These are phyloP conservation scores for Kurtzmaniella natalensis DNA, from an alignment of 1,139 yeast species.

Conservation along the genomic window DNA sequence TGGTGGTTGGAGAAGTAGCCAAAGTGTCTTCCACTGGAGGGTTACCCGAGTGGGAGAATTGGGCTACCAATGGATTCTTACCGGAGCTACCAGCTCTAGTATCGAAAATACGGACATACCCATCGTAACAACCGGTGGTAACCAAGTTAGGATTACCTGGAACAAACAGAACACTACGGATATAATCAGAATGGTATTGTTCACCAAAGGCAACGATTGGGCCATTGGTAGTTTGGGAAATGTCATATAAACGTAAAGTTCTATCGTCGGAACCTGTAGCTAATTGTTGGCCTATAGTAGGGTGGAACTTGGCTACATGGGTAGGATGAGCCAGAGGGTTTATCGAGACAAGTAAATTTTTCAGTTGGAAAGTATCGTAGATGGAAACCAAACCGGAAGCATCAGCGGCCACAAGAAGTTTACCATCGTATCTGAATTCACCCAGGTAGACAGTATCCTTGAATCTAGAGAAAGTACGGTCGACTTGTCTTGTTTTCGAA, in stretches of 20 bases:
- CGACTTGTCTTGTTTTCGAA: slow-evolving; percentile 86
- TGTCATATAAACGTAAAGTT: slow-evolving; percentile 81
- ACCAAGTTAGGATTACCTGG: slow-evolving; percentile 71
- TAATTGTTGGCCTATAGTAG: slow-evolving; percentile 63
- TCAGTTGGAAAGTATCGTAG: slow-evolving; percentile 74
- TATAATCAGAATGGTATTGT: slow-evolving; percentile 74
- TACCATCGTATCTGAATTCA: slow-evolving; percentile 79
- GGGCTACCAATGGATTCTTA: slow-evolving; percentile 29
- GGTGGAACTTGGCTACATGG: slow-evolving; percentile 91
- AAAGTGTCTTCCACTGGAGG: slow-evolving; percentile 82
- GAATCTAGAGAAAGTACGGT: slow-evolving; percentile 84
- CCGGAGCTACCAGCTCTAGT: slow-evolving; percentile 59
- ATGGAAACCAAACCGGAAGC: slow-evolving; percentile 84
- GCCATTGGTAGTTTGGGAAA: slow-evolving; percentile 62
- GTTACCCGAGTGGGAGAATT: slow-evolving; percentile 39
- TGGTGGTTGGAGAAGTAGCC: slow-evolving; percentile 72
- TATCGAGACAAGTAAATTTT: slow-evolving; percentile 74
- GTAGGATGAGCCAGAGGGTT: slow-evolving; percentile 84
- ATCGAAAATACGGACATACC: slow-evolving; percentile 80
- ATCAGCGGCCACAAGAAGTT: slow-evolving; percentile 80
- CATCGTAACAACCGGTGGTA: slow-evolving; percentile 95
- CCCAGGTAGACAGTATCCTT: slow-evolving; percentile 88
- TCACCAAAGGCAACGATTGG: slow-evolving; percentile 69
- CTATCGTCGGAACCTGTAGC: slow-evolving; percentile 92
- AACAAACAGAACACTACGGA: slow-evolving; percentile 75